phyloP scores from a whole-genome alignment of 306 rosid genomes.

The Calophaca sinica region DNA sequence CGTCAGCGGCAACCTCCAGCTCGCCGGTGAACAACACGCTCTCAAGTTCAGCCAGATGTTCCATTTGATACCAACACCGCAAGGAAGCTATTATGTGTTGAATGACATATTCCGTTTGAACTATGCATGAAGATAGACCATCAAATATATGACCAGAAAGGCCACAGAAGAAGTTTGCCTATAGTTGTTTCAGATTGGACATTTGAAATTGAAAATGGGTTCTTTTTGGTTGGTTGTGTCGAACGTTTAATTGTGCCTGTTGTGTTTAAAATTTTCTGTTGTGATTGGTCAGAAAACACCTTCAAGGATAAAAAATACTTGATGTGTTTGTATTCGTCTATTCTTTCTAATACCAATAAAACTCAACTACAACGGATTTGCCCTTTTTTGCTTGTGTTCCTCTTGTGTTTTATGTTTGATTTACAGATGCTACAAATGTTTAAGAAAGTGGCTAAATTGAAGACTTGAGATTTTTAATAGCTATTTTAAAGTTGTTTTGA shows the following conservation, averaged over 20 bases:
- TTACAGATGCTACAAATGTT: too few relatives aligned
- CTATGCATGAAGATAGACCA: slow-evolving; percentile 72
- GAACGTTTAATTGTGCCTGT: slow-evolving; percentile 45
- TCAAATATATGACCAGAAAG: slow-evolving; percentile 41
- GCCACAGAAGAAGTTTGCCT: slow-evolving; percentile 49
- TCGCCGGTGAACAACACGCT: slow-evolving; percentile 90
- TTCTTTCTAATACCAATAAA: too few relatives aligned
- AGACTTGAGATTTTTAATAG: too few relatives aligned
- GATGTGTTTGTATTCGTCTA: too few relatives aligned
- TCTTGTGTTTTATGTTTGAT: too few relatives aligned
- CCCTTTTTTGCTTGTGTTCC: too few relatives aligned
- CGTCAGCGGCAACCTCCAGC: slow-evolving; percentile 95
- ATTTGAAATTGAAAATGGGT: slow-evolving; percentile 52
- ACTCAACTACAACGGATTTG: too few relatives aligned
- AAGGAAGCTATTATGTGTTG: slow-evolving; percentile 77
- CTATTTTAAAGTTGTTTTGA: too few relatives aligned
- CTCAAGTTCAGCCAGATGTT: slow-evolving; percentile 99
- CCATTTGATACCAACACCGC: slow-evolving; percentile 87
- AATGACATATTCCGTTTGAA: slow-evolving; percentile 94
- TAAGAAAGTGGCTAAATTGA: too few relatives aligned
- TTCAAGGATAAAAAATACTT: slow-evolving; percentile 51
- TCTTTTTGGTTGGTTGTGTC: slow-evolving; percentile 53
- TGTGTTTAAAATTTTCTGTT: slow-evolving; percentile 54
- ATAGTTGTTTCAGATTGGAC: slow-evolving; percentile 45
- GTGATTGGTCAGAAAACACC: slow-evolving; percentile 55